Conservation (phyloP, 2,329 filamentous ascomycete species). For the Colletotrichum tanaceti region DNA sequence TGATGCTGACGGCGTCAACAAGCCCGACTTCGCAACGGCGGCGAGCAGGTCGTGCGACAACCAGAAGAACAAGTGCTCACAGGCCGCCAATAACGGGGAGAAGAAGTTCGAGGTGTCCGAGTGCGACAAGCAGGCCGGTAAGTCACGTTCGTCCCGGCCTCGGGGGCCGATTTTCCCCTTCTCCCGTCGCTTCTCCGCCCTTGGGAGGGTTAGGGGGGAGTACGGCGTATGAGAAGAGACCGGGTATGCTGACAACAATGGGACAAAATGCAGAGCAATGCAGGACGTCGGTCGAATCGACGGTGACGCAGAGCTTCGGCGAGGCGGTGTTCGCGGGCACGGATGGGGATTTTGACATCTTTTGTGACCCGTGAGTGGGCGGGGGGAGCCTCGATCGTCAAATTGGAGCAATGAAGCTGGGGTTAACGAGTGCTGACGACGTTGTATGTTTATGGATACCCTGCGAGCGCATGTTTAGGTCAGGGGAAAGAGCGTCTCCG, state of each 20-base stretch:
- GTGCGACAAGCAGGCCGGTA: constrained; percentile 60
- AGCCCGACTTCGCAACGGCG: constrained; percentile 58
- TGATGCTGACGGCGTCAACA: constrained; percentile 18
- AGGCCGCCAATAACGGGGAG: constrained; percentile 53
- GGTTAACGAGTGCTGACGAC: background rate
- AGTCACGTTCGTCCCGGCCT: constrained; percentile 42
- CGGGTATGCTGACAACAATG: background rate
- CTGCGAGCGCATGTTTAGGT: background rate
- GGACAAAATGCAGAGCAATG: constrained; percentile 51
- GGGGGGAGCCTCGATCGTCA: background rate
- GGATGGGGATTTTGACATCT: constrained; percentile 58
- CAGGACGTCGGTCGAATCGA: constrained; percentile 48
- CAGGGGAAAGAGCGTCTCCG: constrained; percentile 1
- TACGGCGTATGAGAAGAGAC: background rate
- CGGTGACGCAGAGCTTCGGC: constrained; percentile 43
- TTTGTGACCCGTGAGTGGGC: constrained; percentile 55
- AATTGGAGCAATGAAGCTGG: background rate
- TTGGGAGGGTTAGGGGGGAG: background rate
- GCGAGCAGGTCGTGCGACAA: constrained; percentile 59
- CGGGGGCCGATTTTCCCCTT: background rate
- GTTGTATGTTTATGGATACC: background rate
- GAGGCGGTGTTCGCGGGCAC: constrained; percentile 53
- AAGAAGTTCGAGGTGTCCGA: constrained; percentile 53
- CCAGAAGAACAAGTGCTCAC: constrained; percentile 61
- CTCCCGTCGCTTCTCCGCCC: background rate